Base-by-base conservation (phyloP, 257 asterid species). In the Penstemon davidsonii region DNA sequence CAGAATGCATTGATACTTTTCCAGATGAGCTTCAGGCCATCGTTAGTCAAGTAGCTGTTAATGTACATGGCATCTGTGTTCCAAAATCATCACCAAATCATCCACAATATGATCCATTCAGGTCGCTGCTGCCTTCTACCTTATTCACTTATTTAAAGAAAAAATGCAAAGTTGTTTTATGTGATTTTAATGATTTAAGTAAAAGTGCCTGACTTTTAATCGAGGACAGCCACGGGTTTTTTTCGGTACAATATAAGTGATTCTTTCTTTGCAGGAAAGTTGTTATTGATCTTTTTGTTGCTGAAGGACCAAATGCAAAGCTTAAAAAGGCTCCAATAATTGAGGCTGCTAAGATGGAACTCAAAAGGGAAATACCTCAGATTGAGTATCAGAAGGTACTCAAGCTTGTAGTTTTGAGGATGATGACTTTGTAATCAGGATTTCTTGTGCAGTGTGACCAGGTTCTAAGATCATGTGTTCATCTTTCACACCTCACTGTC, bases 41-140 rank as follows among this genome's bases (percentile, higher is more conserved):
- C 51, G 69, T 88, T 70, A 67, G 52, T 68, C 77, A 84, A 79
- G 82, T 91, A 70, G 96, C 96, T 56, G 76, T 81, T 25, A 79
- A 88, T 68, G 79, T 94, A 69, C 96, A 94, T 75, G 99, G 90
- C 51, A 85, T 87, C 73, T 87, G 82, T 54, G 90, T 94, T 60
- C 85, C 84, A 50, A 94, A 81, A 80, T 88, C 95, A 53, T 94
- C 96, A 0, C 85, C 85, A 46, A 96, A 84, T 66, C 55, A 81
- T 79, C 90, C 90, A n/a, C 80, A 83, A 62, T 79, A 71, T 77
- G 97, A 91, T 66, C 52, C 69, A 54, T 74, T 91, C 72, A 86
- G 97, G 99, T 93, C 74, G 62, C 43, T 64, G 70, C 47, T 72
- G 53, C 59, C 46, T 70, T 49, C 51, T 19, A 25, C 45, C 39